Evolutionary conservation across 805 yeast species (phyloP).

Genomic region (Tetrapisispora arboricola): DNA sequence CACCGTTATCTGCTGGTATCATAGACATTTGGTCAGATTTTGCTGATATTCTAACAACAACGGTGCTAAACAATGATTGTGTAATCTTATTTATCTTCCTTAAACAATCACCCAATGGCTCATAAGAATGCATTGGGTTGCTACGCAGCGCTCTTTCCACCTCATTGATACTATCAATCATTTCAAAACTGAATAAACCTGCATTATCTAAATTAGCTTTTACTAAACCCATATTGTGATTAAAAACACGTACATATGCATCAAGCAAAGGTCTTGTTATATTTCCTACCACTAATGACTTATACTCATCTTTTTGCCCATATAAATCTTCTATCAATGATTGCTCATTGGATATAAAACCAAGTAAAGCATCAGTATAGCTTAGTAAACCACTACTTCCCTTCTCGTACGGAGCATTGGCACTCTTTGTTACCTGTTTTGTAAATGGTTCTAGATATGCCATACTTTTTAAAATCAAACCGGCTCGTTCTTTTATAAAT

Average conservation of each 20-base stretch:
- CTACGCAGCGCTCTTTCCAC: slow-evolving; percentile 28
- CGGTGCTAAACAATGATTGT: slow-evolving; percentile 42
- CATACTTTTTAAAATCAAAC: slow-evolving; percentile 35
- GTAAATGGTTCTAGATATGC: slow-evolving; percentile 39
- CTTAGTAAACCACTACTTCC: slow-evolving; percentile 49
- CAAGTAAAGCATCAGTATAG: slow-evolving; percentile 44
- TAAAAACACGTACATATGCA: slow-evolving; percentile 32
- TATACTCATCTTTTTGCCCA: slow-evolving; percentile 25
- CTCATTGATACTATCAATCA: slow-evolving; percentile 39
- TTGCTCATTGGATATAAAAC: slow-evolving; percentile 40
- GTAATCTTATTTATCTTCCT: slow-evolving; percentile 21
- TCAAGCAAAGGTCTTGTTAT: slow-evolving; percentile 31
- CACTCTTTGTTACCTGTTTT: slow-evolving; percentile 29
- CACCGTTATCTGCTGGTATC: slow-evolving; percentile 58
- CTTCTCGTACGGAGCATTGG: slow-evolving; percentile 45
- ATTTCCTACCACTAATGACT: slow-evolving; percentile 23
- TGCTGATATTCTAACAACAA: slow-evolving; percentile 45
- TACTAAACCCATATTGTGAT: slow-evolving; percentile 32
- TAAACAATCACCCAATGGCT: slow-evolving; percentile 21
- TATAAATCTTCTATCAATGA: slow-evolving; percentile 37
- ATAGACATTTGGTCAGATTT: slow-evolving; percentile 37
- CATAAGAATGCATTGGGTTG: slow-evolving; percentile 16
- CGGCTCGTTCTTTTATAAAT: slow-evolving; percentile 34
- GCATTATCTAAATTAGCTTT: slow-evolving; percentile 36
- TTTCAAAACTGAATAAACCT: slow-evolving; percentile 46